Conservation (phyloP, 1,284 basidiomycete species). For the Boletus sp. region DNA sequence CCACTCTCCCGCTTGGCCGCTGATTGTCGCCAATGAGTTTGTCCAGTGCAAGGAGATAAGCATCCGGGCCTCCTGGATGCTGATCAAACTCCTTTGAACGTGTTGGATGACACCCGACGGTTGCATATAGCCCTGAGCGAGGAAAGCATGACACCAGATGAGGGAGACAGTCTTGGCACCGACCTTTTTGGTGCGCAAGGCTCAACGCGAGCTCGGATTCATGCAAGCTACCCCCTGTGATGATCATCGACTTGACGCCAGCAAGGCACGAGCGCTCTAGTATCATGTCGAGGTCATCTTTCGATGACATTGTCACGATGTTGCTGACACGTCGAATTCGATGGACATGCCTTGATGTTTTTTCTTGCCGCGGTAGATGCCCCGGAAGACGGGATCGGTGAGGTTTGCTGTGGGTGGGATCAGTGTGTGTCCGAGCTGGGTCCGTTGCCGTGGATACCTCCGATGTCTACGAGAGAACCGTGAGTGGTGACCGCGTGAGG, state of each 20-base stretch:
- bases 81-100: constrained; percentile 74
- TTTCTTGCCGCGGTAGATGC: constrained; percentile 47
- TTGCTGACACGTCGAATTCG: constrained; percentile 20
- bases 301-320: background rate
- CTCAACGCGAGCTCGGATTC: constrained; percentile 64
- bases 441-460: constrained; percentile 31
- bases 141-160: background rate
- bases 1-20: constrained; percentile 54
- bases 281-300: constrained; percentile 67
- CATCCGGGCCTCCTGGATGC: constrained; percentile 55
- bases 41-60: constrained; percentile 63
- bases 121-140: constrained; percentile 63
- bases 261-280: constrained; percentile 57
- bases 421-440: background rate
- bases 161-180: constrained; percentile 14
- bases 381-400: constrained; percentile 59
- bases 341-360: constrained; percentile 49
- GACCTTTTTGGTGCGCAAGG: constrained; percentile 59
- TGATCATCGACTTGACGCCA: constrained; percentile 74
- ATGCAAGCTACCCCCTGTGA: constrained; percentile 74
- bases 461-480: constrained; percentile 38
- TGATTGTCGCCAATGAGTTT: constrained; percentile 53
- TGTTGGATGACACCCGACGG: constrained; percentile 85
- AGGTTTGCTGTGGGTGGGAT: constrained; percentile 47
- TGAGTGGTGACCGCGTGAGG: background rate